Evolutionary conservation across 352 stramenopile species (phyloP), one percentile per base, ranked within the genome.

Genomic region (Phytophthora brassicae): DNA sequence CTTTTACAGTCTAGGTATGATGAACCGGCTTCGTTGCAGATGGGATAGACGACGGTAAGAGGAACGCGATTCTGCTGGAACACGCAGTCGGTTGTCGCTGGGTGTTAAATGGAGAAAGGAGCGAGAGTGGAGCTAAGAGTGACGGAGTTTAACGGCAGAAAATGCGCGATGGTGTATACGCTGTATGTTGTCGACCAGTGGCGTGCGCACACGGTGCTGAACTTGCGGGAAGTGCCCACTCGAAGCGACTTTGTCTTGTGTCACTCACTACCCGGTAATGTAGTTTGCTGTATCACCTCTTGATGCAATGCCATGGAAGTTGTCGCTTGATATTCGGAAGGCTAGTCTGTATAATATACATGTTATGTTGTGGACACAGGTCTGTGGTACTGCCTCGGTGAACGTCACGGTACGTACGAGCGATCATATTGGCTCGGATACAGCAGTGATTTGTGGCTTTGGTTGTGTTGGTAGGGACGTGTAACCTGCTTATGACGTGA

Each of bases 121-220:
- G 76, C 47, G 0, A 72, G 74, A 11, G 42, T 91, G 26, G 57
- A 77, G 20, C 44, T 91, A 8, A 46, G 78, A 19, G 63, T 89
- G 66, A 70, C 57, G 26, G 29, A 38, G 19, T 19, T 62, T 16
- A 16, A 49, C 11, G 29, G 22, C n/a, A 8, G 36, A 43, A 11
- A 33, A 42, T 19, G 17, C 12, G n/a, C 79, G 2, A 56, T 88
- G 16, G 75, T 81, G 24, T 83, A 88, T 41, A 74, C 79, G 22
- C 55, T 91, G 29, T 88, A 87, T 45, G 72, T 87, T 45, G 68
- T 68, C 33, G 73, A 85, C 24, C 81, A 91, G 52, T 91, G 81
- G 79, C 72, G 72, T 8, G 60, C 74, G 19, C 89, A 86, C 43
- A 68, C 77, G 8, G 73, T 88, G 56, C 56, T 89, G n/a, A 69